Base-by-base conservation (phyloP, 192 early-diverging fungal species). In the Coemansia sp. region DNA sequence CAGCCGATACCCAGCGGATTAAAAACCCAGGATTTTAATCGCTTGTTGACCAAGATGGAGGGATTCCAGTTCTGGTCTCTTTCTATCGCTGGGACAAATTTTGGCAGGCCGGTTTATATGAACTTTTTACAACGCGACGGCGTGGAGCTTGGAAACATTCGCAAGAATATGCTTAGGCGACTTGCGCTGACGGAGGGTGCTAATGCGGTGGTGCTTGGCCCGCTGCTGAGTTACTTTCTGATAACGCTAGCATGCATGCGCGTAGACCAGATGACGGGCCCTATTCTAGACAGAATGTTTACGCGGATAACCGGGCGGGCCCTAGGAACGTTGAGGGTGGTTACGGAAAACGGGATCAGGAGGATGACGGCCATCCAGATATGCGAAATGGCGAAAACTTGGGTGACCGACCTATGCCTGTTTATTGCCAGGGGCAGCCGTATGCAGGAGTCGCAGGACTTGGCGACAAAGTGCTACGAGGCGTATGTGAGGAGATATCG, bases 161-260 rank as follows among this genome's bases (percentile, higher is more conserved):
- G 55, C 33, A 39, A 60, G 38, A 62, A 73, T 10, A 70, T 83
- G 16, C 29, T 22, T 9, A 46, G 43, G 16, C 65, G 75, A 24
- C 66, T 83, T 7, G 36, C 74, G 38, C 34, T 34, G 10, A 33
- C 61, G 36, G 20, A 9, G 3, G 36, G 61, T 10, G 18, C 61
- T 12, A 33, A 44, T 2, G 18, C 46, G 24, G 69, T 62, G 18
- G 73, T 83, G 3, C 61, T 70, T 2, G 76, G 62, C 1, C 80
- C 80, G 33, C 69, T 83, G 57, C 67, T 83, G 16, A 74, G 46
- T 50, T 78, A 52, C 58, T 65, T 50, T 38, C 24, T 83, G 29
- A 11, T 78, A 2, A 62, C 49, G 50, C 71, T 83, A 20, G 65
- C 43, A n/a, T 76, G 75, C 41, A 55, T 24, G 11, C 41, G 11